Conservation (phyloP, 768 basidiomycete species). For the Tulasnella calospora region DNA sequence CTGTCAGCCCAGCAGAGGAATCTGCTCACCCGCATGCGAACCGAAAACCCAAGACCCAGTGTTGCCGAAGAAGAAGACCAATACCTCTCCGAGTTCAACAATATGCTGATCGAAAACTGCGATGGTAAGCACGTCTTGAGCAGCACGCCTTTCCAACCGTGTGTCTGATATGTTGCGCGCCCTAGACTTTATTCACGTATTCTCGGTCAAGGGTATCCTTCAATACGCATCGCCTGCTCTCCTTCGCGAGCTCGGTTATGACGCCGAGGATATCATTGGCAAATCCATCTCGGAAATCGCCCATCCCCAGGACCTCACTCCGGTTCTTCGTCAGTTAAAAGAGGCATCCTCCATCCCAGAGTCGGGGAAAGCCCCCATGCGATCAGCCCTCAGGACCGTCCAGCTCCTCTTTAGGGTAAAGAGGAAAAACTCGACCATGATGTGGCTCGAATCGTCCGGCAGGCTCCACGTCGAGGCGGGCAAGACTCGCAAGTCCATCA, state of each 20-base stretch:
- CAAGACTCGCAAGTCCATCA: slow-evolving; percentile 90
- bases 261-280: slow-evolving; percentile 76
- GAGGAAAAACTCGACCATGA: slow-evolving; percentile 57
- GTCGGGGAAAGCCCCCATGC: slow-evolving; percentile 21
- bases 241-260: slow-evolving; percentile 73
- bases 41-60: background rate
- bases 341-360: slow-evolving; percentile 38
- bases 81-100: slow-evolving; percentile 31
- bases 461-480: slow-evolving; percentile 86
- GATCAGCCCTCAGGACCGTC: slow-evolving; percentile 50
- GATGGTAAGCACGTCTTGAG: slow-evolving; percentile 34
- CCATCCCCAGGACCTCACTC: slow-evolving; percentile 85
- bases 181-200: slow-evolving; percentile 82
- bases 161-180: slow-evolving; percentile 28
- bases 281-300: slow-evolving; percentile 73
- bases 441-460: slow-evolving; percentile 91
- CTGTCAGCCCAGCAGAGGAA: slow-evolving; percentile 23
- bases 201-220: slow-evolving; percentile 88
- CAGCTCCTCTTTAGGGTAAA: slow-evolving; percentile 81
- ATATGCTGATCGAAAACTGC: slow-evolving; percentile 42
- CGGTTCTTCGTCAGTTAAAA: slow-evolving; percentile 87
- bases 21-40: slow-evolving; percentile 18
- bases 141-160: background rate
- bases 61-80: slow-evolving; percentile 23
- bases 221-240: slow-evolving; percentile 88